Percentiles rank a stretch among this genome's conserved stretches.
Evolutionary conservation across 2,329 filamentous ascomycete genomes (phyloP).

Genomic region (Fusarium equiseti): DNA sequence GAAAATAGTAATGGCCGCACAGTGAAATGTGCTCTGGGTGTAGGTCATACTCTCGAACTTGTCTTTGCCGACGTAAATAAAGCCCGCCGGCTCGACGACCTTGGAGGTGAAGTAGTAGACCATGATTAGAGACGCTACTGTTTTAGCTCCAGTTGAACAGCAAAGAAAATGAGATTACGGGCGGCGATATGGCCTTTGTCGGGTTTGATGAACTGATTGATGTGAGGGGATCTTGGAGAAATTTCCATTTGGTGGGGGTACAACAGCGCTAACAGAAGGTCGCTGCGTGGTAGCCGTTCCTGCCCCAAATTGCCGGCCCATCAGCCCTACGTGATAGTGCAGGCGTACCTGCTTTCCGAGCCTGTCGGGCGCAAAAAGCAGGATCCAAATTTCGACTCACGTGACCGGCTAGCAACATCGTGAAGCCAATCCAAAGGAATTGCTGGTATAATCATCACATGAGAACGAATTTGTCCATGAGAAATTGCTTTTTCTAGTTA

Average conservation of each 20-base stretch:
- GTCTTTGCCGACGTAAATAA: constrained; percentile 97
- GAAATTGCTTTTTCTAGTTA: accelerated
- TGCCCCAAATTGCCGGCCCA: accelerated
- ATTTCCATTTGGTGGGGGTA: constrained; percentile 38
- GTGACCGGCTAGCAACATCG: constrained; percentile 23
- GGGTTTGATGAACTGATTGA: constrained; percentile 1
- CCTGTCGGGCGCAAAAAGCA: not conserved
- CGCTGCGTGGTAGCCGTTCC: not conserved
- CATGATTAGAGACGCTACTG: constrained; percentile 63
- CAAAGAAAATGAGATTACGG: not conserved
- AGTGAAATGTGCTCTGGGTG: constrained; percentile 13
- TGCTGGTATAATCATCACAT: not conserved
- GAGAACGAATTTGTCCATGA: not conserved
- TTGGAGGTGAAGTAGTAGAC: constrained; percentile 97
- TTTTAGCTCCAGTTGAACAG: accelerated
- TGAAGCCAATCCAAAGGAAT: not conserved
- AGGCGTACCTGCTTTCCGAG: not conserved
- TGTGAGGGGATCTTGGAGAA: constrained; percentile 43
- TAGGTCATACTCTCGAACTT: constrained; percentile 90
- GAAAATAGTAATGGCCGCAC: constrained; percentile 3
- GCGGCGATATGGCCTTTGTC: not conserved
- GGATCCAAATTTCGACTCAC: not conserved
- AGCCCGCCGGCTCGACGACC: constrained; percentile 82
- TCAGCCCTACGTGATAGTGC: not conserved
- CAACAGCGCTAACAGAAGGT: constrained; percentile 25